Base-by-base conservation (phyloP, 2,329 filamentous ascomycete species). In the Cytospora chrysosperma region DNA sequence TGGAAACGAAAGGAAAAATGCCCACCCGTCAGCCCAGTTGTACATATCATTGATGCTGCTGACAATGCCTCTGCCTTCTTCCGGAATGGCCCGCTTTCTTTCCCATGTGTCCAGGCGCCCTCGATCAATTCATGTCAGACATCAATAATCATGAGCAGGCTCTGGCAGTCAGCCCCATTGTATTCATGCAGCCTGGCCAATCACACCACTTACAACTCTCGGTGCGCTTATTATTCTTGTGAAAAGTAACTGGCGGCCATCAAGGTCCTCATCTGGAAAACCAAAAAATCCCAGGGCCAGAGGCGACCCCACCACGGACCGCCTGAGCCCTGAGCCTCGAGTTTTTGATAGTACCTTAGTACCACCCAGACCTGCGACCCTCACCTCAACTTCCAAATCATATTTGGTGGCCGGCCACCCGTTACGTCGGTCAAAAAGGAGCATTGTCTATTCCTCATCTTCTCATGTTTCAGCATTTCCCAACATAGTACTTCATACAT, bases 251-350 rank as follows among this genome's bases (percentile, higher is more conserved):
- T 7, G 2, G 40, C 32, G 50, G 52, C 37, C 58, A 60, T 54
- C 50, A 60, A 28, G 58, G 58, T 60, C 53, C 58, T 60, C 50
- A 26, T 34, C 49, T 19, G 40, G 37, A 40, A 43, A n/a, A 32
- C 24, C 34, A 30, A 47, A 32, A n/a, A 30, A n/a, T n/a, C 17
- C 26, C 50, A 47, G n/a, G 58, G 49, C 43, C 26, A n/a, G n/a
- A n/a, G n/a, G n/a, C n/a, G n/a, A n/a, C 8, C 13, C 37, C 19
- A 5, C 13, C 37, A n/a, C 19, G 3, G 40, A 43, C 40, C 40
- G 10, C 19, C 30, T 32, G 30, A 32, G 30, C 30, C 30, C 8
- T n/a, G n/a, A n/a, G n/a, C n/a, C n/a, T n/a, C n/a, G 37, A 40
- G 15, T 19, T 40, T 40, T 40, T 40, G 37, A 40, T 21, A n/a